Conservation (phyloP, 108 stramenopile species). For the Pseudonitzschia multiseries region DNA sequence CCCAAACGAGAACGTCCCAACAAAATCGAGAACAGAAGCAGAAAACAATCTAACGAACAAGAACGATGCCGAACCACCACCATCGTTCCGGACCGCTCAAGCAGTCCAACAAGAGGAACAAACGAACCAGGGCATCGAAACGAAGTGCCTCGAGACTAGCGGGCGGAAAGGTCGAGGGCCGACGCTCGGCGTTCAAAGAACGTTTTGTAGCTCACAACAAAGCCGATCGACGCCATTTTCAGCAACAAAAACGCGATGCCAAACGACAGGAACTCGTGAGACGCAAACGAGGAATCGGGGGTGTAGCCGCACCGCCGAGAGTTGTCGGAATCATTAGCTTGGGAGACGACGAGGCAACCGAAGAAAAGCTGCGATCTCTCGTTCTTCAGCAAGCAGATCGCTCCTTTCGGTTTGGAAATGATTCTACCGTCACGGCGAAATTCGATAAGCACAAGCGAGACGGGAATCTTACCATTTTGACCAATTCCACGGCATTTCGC, state of each 20-base stretch:
- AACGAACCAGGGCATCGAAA: slow-evolving; percentile 72
- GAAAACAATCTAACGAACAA: neutral
- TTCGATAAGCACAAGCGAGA: slow-evolving; percentile 80
- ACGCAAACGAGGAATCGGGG: slow-evolving; percentile 45
- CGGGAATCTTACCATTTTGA: slow-evolving; percentile 75
- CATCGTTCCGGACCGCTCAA: slow-evolving; percentile 57
- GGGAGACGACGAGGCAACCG: slow-evolving; percentile 52
- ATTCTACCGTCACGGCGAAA: slow-evolving; percentile 56
- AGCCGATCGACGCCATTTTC: slow-evolving; percentile 68
- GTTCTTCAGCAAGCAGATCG: slow-evolving; percentile 46
- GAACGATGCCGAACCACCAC: slow-evolving; percentile 51
- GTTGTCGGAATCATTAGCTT: slow-evolving; percentile 89
- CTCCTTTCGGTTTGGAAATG: slow-evolving; percentile 28
- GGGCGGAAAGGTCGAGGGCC: slow-evolving; percentile 67
- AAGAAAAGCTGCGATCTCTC: slow-evolving; percentile 57
- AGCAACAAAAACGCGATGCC: slow-evolving; percentile 61
- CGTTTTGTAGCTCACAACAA: slow-evolving; percentile 44
- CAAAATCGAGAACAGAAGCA: neutral
- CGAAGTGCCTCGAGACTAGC: slow-evolving; percentile 52
- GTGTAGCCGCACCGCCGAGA: slow-evolving; percentile 53
- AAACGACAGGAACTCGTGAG: slow-evolving; percentile 46
- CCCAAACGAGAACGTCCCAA: too few species aligned
- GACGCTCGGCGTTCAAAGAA: slow-evolving; percentile 30
- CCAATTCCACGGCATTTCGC: slow-evolving; percentile 68
- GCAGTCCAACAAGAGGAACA: slow-evolving; percentile 83